Conservation (phyloP, 352 stramenopile species). For the Globisporangium radiosum region DNA sequence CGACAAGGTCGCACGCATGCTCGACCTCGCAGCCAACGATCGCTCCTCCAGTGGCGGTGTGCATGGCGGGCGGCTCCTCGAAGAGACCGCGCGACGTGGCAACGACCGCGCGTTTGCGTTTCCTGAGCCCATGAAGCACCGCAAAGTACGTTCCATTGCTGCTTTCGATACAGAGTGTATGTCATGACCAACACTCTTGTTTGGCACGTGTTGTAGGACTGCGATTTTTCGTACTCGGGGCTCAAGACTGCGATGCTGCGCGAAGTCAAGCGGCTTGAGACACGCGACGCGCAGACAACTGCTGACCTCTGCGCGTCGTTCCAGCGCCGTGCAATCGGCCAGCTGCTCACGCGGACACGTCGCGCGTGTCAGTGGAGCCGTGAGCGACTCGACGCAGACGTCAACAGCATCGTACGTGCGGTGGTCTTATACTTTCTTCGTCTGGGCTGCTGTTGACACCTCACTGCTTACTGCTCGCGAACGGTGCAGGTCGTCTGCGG, state of each 20-base stretch:
- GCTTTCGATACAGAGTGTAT: not conserved
- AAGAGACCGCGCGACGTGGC: constrained; percentile 86
- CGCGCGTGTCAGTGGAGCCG: constrained; percentile 83
- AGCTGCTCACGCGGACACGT: constrained; percentile 69
- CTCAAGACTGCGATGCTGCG: constrained; percentile 96
- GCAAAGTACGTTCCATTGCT: constrained; percentile 25
- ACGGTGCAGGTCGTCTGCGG: constrained; percentile 89
- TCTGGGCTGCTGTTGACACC: not conserved
- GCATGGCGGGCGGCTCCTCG: constrained; percentile 93
- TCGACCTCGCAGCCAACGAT: constrained; percentile 61
- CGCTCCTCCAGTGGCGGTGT: constrained; percentile 17
- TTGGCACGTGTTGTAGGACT: constrained; percentile 55
- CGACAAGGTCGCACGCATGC: constrained; percentile 96
- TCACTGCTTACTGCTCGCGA: not conserved
- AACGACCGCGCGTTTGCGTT: constrained; percentile 88
- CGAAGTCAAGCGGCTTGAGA: constrained; percentile 55
- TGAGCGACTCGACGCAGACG: constrained; percentile 32
- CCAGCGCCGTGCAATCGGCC: constrained; percentile 58
- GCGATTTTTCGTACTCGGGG: constrained; percentile 97
- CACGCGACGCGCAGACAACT: constrained; percentile 43
- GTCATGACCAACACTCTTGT: not conserved
- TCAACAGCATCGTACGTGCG: constrained; percentile 72
- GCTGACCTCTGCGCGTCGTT: constrained; percentile 94
- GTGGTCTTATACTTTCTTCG: not conserved
- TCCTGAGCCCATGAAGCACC: constrained; percentile 89